Conservation (phyloP, 345 rosid genomes). For the Ceriops tagal region DNA sequence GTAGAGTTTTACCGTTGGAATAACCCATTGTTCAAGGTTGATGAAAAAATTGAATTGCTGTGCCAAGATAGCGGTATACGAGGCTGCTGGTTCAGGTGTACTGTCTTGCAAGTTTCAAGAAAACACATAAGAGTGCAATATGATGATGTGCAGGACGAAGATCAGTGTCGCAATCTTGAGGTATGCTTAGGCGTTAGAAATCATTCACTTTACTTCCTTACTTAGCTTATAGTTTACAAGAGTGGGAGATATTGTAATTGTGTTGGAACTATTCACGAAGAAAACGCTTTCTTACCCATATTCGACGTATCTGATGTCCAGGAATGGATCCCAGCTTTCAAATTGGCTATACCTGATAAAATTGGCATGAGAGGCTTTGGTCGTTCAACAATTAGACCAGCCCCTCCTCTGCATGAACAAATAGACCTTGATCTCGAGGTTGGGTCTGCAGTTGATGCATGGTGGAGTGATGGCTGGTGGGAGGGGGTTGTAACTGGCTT, state of each 20-base stretch:
- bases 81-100: constrained; percentile 98
- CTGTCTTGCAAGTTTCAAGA: constrained; percentile 56
- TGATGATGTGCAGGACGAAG: constrained; percentile 83
- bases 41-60: constrained; percentile 70
- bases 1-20: constrained; percentile 39
- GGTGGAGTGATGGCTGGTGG: constrained; percentile 99
- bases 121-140: constrained; percentile 76
- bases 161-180: constrained; percentile 83
- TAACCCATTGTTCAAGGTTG: constrained; percentile 39
- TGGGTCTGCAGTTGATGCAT: constrained; percentile 86
- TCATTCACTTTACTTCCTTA: neutral
- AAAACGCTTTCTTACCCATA: neutral
- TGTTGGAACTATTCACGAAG: neutral
- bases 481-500: constrained; percentile 72
- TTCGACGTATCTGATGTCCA: constrained; percentile 19
- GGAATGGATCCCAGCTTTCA: constrained; percentile 88
- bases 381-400: constrained; percentile 73
- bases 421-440: constrained; percentile 30
- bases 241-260: neutral
- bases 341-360: constrained; percentile 71
- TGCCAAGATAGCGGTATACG: constrained; percentile 97
- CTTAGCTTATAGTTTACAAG: neutral
- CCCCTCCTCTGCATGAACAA: constrained; percentile 40
- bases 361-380: constrained; percentile 68
- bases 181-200: constrained; percentile 35